Conservation (phyloP, 495 filamentous ascomycete genomes). For the Massariosphaeria phaeospora region DNA sequence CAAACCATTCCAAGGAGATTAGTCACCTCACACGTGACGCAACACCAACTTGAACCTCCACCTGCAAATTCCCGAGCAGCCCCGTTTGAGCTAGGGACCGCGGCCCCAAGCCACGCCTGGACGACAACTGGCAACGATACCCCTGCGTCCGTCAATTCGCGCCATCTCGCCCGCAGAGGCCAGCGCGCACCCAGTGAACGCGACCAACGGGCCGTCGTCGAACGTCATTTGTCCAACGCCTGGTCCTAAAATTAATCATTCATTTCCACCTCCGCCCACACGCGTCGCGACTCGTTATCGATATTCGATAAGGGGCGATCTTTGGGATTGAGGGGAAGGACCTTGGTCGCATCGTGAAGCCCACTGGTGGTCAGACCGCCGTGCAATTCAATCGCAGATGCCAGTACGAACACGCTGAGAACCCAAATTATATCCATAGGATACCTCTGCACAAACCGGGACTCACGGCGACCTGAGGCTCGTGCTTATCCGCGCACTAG, state of each 20-base stretch:
- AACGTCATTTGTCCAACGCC: constrained; percentile 22
- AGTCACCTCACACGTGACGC: too few relatives aligned
- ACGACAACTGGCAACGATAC: too few relatives aligned
- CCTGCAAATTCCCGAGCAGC: too few relatives aligned
- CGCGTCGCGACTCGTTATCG: constrained; percentile 28
- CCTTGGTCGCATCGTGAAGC: constrained; percentile 13
- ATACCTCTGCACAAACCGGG: background rate
- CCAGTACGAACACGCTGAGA: constrained; percentile 13
- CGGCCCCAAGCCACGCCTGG: too few relatives aligned
- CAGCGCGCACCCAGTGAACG: constrained; percentile 10
- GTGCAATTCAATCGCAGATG: background rate
- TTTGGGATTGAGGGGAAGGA: constrained; percentile 3
- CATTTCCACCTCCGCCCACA: constrained; percentile 16
- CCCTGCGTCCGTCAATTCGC: constrained; percentile 18
- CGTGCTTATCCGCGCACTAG: constrained; percentile 19
- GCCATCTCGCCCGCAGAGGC: constrained; percentile 12
- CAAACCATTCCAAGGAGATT: too few relatives aligned
- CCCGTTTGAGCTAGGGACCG: too few relatives aligned
- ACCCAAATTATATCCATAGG: constrained; percentile 1
- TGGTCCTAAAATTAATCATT: constrained; percentile 25
- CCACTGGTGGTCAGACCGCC: constrained; percentile 19
- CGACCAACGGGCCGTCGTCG: constrained; percentile 8
- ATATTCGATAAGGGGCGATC: constrained; percentile 28
- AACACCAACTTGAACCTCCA: too few relatives aligned
- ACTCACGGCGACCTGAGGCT: constrained; percentile 4